Evolutionary conservation across 805 yeast species (phyloP), one percentile per base, ranked within the genome.

Genomic region (Cyberlindnera americana): DNA sequence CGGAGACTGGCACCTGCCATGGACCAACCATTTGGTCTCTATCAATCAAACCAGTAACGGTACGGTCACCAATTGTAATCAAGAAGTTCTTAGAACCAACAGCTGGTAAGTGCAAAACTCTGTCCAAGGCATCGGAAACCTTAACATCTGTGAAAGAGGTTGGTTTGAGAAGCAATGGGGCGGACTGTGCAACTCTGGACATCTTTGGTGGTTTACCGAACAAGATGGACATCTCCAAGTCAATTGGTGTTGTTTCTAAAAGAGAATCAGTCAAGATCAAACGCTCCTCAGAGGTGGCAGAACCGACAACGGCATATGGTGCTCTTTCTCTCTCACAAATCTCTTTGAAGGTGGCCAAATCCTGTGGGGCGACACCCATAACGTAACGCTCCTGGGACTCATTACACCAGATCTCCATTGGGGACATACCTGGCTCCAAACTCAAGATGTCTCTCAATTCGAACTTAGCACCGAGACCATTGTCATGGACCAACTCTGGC

Each of bases 401-500:
- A 56, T 95, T 91, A 77, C 99, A 93, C 99, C 99, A 93, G 49
- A 93, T 88, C 70, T 93, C 99, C 95, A 93, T 87, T 40, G 99
- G 98, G 5, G 98, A 91, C 97, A 93, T 88, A 43, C 97, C 95
- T 35, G 96, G 95, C 64, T 93, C 99, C 49, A 89, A 75, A 26
- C 89, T 82, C 41, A 95, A 77, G 41, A 93, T 83, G 40, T 90
- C 84, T 66, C 99, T 80, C 50, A 93, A 73, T 64, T 93, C 96
- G 49, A 93, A 93, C 49, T 62, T 73, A 21, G 96, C 99, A 61
- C 99, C 99, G 47, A 93, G 74, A 50, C 85, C 93, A 61, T 93
- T 93, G 63, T 93, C 99, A 59, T 93, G 97, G 19, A 93, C 99
- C 50, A 93, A 74, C 67, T 93, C 99, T 9, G 99, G 97, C 53